phyloP scores from a whole-genome alignment of 73 alveolate species.

The Urostyla sp. region DNA sequence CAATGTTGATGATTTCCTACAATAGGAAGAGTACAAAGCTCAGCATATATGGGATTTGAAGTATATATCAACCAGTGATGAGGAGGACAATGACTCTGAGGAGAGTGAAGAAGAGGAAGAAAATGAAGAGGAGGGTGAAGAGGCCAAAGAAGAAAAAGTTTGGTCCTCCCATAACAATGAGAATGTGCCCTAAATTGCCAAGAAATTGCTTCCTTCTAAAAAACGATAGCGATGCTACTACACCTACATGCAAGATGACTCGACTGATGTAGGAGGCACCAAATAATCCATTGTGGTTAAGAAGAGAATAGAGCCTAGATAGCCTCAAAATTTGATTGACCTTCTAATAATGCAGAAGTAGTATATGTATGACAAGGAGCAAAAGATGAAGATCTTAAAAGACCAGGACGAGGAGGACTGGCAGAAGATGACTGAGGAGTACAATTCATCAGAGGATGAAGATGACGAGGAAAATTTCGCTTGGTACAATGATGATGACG shows the following conservation, averaged over 20 bases:
- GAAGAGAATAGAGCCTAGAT: constrained; percentile 32
- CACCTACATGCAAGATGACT: constrained; percentile 43
- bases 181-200: constrained; percentile 31
- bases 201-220: constrained; percentile 26
- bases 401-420: constrained; percentile 44
- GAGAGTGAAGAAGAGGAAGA: constrained; percentile 33
- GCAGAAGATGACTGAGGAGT: constrained; percentile 47
- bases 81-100: constrained; percentile 71
- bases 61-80: constrained; percentile 63
- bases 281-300: constrained; percentile 32
- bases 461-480: constrained; percentile 65
- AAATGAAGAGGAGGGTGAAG: constrained; percentile 27
- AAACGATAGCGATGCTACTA: constrained; percentile 35
- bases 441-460: constrained; percentile 57
- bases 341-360: constrained; percentile 40
- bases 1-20: neutral
- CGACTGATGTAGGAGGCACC: neutral
- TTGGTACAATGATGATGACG: constrained; percentile 61
- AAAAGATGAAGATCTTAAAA: constrained; percentile 29
- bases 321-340: constrained; percentile 57
- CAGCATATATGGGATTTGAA: constrained; percentile 65
- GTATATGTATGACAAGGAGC: constrained; percentile 39
- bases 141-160: constrained; percentile 14
- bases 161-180: neutral
- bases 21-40: constrained; percentile 6